Conservation (phyloP, 345 rosid genomes). For the Eucalyptus polyanthemos region DNA sequence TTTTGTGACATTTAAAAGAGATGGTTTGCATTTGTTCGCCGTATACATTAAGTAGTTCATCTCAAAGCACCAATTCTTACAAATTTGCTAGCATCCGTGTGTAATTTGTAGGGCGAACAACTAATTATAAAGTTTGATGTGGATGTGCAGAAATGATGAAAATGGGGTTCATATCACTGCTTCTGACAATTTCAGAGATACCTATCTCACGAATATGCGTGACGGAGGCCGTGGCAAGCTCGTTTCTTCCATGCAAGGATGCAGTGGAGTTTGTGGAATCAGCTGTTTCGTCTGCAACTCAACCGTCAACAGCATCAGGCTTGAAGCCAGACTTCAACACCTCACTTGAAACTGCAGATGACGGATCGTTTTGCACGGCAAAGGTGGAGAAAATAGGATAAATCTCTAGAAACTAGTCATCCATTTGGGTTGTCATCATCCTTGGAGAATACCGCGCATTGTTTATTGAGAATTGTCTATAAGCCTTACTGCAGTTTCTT, state of each 20-base stretch:
- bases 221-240: background rate
- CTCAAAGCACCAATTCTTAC: background rate
- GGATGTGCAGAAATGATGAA: conserved; percentile 8
- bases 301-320: background rate
- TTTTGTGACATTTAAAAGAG: background rate
- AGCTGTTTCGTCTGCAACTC: background rate
- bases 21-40: background rate
- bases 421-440: background rate
- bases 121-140: background rate
- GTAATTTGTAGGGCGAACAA: background rate
- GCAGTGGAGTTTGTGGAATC: background rate
- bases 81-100: background rate
- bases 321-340: background rate
- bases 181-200: conserved; percentile 6
- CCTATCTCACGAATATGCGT: conserved; percentile 9
- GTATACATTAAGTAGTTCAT: background rate
- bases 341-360: background rate
- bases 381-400: background rate
- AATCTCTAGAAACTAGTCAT: background rate
- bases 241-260: background rate
- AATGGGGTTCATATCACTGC: conserved; percentile 13
- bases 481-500: background rate
- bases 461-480: background rate
- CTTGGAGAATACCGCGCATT: background rate
- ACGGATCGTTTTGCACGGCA: background rate